Evolutionary conservation across 1,284 basidiomycete genomes (phyloP).

Genomic region (Austropuccinia psidii): DNA sequence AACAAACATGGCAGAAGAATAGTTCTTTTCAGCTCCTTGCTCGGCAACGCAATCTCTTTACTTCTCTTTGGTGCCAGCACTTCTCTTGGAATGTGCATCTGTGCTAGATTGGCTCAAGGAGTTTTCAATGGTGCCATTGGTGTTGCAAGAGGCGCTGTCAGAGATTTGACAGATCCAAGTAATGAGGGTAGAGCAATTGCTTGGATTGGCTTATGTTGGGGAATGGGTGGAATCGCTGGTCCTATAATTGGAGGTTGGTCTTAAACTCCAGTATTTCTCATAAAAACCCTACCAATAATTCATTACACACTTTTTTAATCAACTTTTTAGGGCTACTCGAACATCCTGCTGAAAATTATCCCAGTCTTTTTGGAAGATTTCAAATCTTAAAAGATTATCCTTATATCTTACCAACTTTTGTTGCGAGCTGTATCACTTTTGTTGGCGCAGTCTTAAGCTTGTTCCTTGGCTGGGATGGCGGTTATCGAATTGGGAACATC

Average conservation of each 20-base stretch:
- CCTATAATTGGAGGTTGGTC: slow-evolving; percentile 49
- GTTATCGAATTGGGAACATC: slow-evolving; percentile 73
- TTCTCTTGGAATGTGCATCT: slow-evolving; percentile 65
- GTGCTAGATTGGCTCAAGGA: slow-evolving; percentile 82
- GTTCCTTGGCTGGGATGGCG: slow-evolving; percentile 83
- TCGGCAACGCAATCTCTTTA: slow-evolving; percentile 71
- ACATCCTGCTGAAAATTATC: slow-evolving; percentile 75
- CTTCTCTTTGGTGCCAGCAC: slow-evolving; percentile 77
- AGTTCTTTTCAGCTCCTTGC: slow-evolving; percentile 74
- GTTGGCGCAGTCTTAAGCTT: slow-evolving; percentile 73
- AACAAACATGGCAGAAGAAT: slow-evolving; percentile 78
- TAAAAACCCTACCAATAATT: slow-evolving; percentile 53
- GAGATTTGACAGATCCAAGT: slow-evolving; percentile 69
- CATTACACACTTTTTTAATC: slow-evolving; percentile 54
- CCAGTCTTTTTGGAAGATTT: slow-evolving; percentile 57
- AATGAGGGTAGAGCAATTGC: slow-evolving; percentile 73
- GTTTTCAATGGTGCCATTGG: slow-evolving; percentile 61
- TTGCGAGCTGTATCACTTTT: slow-evolving; percentile 51
- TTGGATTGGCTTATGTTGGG: slow-evolving; percentile 91
- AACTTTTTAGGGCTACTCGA: slow-evolving; percentile 52
- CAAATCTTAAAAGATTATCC: slow-evolving; percentile 71
- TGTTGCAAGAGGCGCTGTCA: slow-evolving; percentile 64
- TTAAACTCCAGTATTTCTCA: background rate
- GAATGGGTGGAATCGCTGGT: slow-evolving; percentile 72
- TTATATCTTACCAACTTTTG: slow-evolving; percentile 79